Percentiles rank a stretch among this genome's conserved stretches.
Conservation (phyloP, 805 yeast species). For the Yarrowia sp. region DNA sequence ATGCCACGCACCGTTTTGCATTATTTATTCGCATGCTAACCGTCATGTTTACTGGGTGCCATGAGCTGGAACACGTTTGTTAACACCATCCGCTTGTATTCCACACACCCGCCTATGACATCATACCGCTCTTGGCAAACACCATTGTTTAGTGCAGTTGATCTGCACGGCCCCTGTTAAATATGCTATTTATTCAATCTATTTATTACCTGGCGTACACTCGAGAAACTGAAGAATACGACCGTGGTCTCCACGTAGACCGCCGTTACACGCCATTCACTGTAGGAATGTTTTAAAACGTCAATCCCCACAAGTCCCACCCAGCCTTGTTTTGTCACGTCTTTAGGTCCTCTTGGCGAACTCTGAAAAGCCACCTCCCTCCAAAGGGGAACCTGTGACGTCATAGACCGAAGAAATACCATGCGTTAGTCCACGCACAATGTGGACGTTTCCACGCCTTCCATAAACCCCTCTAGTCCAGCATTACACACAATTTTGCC, state of each 20-base stretch:
- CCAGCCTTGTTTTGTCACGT: slow-evolving; percentile 4
- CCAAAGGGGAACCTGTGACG: background rate
- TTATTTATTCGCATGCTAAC: slow-evolving; percentile 29
- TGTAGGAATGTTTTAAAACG: background rate
- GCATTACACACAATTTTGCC: too few relatives aligned
- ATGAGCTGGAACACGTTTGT: too few relatives aligned
- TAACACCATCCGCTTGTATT: background rate
- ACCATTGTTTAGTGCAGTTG: slow-evolving; percentile 23
- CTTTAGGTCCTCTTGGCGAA: background rate
- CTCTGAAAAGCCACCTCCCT: slow-evolving; percentile 20
- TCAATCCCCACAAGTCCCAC: too few relatives aligned
- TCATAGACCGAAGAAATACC: background rate
- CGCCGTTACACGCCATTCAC: background rate
- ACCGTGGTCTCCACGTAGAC: too few relatives aligned
- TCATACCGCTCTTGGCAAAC: slow-evolving; percentile 25
- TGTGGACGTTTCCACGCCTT: too few relatives aligned
- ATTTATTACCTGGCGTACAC: slow-evolving; percentile 3
- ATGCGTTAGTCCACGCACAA: background rate
- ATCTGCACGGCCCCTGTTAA: slow-evolving; percentile 34
- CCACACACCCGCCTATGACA: slow-evolving; percentile 10
- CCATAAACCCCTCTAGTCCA: too few relatives aligned
- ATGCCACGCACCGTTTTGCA: background rate
- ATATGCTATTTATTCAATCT: slow-evolving; percentile 28
- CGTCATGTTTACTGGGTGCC: slow-evolving; percentile 2
- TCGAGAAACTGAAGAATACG: too few relatives aligned